Conservation (phyloP, 2,329 filamentous ascomycete species). For the Alternaria triticimaculans region DNA sequence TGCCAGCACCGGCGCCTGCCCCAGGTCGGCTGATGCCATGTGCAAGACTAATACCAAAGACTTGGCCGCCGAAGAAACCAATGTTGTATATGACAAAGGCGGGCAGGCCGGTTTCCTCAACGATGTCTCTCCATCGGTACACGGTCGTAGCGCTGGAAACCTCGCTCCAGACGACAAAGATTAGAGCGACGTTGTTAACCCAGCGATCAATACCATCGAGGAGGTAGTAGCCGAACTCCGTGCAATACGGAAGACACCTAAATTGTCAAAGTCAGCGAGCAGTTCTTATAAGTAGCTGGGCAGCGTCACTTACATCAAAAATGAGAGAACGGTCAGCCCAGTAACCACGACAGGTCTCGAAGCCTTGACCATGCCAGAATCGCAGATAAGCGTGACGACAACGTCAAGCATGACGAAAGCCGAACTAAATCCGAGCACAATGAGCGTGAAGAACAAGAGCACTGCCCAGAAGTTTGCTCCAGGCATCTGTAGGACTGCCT, state of each 20-base stretch:
- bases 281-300: background rate
- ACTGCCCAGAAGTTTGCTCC: constrained; percentile 65
- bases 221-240: constrained; percentile 64
- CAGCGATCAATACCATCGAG: constrained; percentile 63
- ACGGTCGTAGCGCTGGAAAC: constrained; percentile 61
- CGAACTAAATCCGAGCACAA: constrained; percentile 65
- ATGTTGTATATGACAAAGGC: constrained; percentile 57
- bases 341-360: constrained; percentile 60
- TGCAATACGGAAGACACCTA: constrained; percentile 62
- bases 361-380: constrained; percentile 56
- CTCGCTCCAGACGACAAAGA: constrained; percentile 63
- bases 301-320: constrained; percentile 49
- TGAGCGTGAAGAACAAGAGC: constrained; percentile 65
- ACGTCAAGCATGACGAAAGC: constrained; percentile 67
- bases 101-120: constrained; percentile 53
- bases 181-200: constrained; percentile 62
- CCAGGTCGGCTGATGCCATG: constrained; percentile 53
- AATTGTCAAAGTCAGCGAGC: background rate
- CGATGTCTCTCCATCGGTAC: constrained; percentile 60
- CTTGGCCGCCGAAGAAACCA: constrained; percentile 61
- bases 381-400: constrained; percentile 61
- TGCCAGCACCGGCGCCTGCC: constrained; percentile 60
- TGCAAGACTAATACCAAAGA: constrained; percentile 59
- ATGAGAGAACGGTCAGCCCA: constrained; percentile 56
- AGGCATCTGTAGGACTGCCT: constrained; percentile 64